Conservation (phyloP, 768 basidiomycete genomes). For the Trametes cubensis region DNA sequence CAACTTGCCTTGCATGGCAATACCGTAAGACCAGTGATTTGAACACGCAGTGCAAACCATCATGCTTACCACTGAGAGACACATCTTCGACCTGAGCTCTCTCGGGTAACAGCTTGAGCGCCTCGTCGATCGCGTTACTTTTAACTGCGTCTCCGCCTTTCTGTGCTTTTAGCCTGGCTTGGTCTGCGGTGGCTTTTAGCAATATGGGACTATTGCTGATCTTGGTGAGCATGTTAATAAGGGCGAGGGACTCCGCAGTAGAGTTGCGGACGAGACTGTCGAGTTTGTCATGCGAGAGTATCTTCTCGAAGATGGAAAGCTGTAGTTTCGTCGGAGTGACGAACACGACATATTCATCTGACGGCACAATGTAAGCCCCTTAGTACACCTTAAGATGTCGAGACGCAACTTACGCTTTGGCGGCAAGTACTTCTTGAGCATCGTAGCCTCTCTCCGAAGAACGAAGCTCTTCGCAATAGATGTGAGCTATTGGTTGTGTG, state of each 20-base stretch:
- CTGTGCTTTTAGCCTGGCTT: slow-evolving; percentile 46
- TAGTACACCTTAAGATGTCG: no score
- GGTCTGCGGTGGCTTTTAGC: slow-evolving; percentile 76
- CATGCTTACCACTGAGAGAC: slow-evolving; percentile 71
- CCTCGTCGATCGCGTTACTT: slow-evolving; percentile 57
- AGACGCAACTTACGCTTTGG: slow-evolving; percentile 72
- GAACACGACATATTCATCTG: slow-evolving; percentile 99
- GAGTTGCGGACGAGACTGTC: slow-evolving; percentile 69
- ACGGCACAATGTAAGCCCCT: background rate
- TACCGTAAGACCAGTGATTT: background rate
- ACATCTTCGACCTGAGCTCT: slow-evolving; percentile 68
- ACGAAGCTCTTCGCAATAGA: slow-evolving; percentile 86
- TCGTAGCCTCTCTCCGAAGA: slow-evolving; percentile 80
- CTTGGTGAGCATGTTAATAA: slow-evolving; percentile 84
- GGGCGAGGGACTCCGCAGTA: slow-evolving; percentile 74
- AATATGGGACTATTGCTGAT: slow-evolving; percentile 92
- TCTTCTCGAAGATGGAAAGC: slow-evolving; percentile 71
- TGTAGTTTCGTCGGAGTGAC: slow-evolving; percentile 87
- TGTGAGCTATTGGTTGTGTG: slow-evolving; percentile 51
- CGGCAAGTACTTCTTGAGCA: slow-evolving; percentile 83
- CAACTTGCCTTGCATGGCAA: slow-evolving; percentile 63
- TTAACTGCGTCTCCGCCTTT: slow-evolving; percentile 44
- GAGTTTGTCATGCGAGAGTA: slow-evolving; percentile 73
- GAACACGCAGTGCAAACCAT: background rate
- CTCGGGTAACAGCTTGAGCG: slow-evolving; percentile 62